Percentiles rank a stretch among this genome's conserved stretches.
These are phyloP conservation scores for Oemleria cerasiformis DNA, from an alignment of 306 rosid species.

Conservation along the genomic window DNA sequence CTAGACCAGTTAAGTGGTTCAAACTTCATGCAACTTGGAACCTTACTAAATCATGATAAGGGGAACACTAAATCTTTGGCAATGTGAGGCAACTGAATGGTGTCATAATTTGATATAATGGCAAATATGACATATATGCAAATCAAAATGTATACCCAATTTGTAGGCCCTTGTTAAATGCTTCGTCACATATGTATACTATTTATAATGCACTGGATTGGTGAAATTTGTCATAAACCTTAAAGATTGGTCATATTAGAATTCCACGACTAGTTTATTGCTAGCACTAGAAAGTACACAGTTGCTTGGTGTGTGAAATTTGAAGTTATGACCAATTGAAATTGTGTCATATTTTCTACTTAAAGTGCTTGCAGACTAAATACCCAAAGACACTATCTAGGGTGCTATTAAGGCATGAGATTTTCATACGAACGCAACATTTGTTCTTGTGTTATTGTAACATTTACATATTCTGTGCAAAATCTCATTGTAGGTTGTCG, in stretches of 20 bases:
- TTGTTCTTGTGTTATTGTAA: background rate
- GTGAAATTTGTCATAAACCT: background rate
- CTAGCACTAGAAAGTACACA: background rate
- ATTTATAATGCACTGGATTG: background rate
- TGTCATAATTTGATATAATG: background rate
- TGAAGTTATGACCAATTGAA: background rate
- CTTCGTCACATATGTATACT: background rate
- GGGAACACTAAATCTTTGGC: background rate
- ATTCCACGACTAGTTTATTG: background rate
- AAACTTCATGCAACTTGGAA: background rate
- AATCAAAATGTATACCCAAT: background rate
- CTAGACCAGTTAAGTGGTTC: no score
- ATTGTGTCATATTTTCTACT: background rate
- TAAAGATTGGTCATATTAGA: background rate
- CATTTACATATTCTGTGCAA: constrained; percentile 13
- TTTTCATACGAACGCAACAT: background rate
- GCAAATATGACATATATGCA: background rate
- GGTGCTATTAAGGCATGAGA: background rate
- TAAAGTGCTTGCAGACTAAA: background rate
- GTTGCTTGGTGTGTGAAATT: background rate
- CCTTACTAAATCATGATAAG: background rate
- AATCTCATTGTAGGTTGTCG: constrained; percentile 69
- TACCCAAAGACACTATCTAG: background rate
- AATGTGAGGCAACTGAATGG: background rate
- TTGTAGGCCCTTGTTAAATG: background rate